A percentile compares a stretch with the other conserved stretches of the same genome.
phyloP scores from a whole-genome alignment of 805 yeast species.

The Metschnikowia sp. region DNA sequence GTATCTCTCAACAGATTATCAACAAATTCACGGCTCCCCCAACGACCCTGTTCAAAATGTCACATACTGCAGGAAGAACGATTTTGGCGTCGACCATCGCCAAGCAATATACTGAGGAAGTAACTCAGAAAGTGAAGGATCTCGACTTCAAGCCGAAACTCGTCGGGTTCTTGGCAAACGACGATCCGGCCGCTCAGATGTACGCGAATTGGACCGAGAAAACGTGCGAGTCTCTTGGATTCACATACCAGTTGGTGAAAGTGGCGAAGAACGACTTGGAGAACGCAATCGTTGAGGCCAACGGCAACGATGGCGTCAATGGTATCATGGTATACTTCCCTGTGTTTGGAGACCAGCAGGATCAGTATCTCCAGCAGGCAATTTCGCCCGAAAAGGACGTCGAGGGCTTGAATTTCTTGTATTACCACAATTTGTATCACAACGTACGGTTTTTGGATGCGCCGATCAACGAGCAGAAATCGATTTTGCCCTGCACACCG shows the following conservation, averaged over 20 bases:
- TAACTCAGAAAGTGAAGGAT: conserved; percentile 51
- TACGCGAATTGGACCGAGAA: conserved; percentile 96
- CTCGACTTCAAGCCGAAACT: conserved; percentile 64
- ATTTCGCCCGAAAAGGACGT: conserved; percentile 91
- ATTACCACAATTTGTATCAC: conserved; percentile 93
- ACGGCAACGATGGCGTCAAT: conserved; percentile 67
- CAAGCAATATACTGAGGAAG: conserved; percentile 73
- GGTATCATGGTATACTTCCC: conserved; percentile 98
- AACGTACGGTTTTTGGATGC: conserved; percentile 81
- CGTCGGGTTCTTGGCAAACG: conserved; percentile 89
- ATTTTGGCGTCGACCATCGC: conserved; percentile 86
- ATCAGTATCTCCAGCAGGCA: conserved; percentile 91
- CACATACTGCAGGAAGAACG: conserved; percentile 67
- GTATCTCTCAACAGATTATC: background rate
- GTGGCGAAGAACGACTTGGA: conserved; percentile 82
- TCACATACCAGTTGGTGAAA: conserved; percentile 72
- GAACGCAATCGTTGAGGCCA: conserved; percentile 77
- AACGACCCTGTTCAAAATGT: conserved; percentile 6
- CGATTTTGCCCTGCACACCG: conserved; percentile 95
- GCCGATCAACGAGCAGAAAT: conserved; percentile 62
- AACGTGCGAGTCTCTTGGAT: conserved; percentile 83
- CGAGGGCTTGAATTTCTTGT: conserved; percentile 88
- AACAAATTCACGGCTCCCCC: background rate
- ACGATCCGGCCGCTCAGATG: conserved; percentile 92
- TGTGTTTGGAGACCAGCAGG: conserved; percentile 92